These are phyloP conservation scores for Didymella pomorum DNA, from an alignment of 2,329 filamentous ascomycete species.

Conservation along the genomic window DNA sequence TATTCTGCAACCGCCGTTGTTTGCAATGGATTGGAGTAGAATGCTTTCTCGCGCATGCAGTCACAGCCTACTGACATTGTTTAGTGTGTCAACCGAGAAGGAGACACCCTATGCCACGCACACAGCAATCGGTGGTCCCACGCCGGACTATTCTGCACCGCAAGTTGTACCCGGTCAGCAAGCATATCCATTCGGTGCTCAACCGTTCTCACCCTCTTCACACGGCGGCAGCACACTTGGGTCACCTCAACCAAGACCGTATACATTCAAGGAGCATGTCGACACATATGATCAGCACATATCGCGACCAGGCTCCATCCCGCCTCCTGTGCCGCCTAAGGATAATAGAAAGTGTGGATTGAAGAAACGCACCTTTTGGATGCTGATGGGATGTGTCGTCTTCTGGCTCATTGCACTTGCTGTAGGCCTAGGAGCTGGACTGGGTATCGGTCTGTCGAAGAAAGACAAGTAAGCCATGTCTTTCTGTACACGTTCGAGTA, in stretches of 20 bases:
- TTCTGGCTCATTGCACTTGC: conserved; percentile 45
- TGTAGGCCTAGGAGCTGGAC: conserved; percentile 49
- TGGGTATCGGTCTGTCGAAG: conserved; percentile 40
- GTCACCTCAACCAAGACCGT: conserved; percentile 30
- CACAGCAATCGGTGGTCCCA: conserved; percentile 18
- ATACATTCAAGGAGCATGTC: conserved; percentile 38
- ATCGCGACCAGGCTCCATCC: conserved; percentile 23
- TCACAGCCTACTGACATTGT: conserved; percentile 16
- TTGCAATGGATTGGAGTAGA: not conserved
- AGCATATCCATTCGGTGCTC: conserved; percentile 23
- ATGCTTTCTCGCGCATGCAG: not conserved
- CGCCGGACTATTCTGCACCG: conserved; percentile 36
- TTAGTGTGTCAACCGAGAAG: conserved; percentile 34
- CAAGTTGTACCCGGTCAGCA: conserved; percentile 32
- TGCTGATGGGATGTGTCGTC: conserved; percentile 35
- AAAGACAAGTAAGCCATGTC: conserved; percentile 34
- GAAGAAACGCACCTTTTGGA: conserved; percentile 36
- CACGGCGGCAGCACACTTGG: conserved; percentile 27
- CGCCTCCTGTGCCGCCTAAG: conserved; percentile 29
- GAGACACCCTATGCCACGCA: conserved; percentile 29
- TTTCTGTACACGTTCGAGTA: not conserved
- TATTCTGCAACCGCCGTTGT: conserved; percentile 1
- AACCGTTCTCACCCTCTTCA: conserved; percentile 29
- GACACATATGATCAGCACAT: conserved; percentile 24
- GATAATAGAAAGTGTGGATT: conserved; percentile 36